These are phyloP conservation scores for Pouteria campechiana DNA, from an alignment of 179 eudicot species.

Conservation along the genomic window DNA sequence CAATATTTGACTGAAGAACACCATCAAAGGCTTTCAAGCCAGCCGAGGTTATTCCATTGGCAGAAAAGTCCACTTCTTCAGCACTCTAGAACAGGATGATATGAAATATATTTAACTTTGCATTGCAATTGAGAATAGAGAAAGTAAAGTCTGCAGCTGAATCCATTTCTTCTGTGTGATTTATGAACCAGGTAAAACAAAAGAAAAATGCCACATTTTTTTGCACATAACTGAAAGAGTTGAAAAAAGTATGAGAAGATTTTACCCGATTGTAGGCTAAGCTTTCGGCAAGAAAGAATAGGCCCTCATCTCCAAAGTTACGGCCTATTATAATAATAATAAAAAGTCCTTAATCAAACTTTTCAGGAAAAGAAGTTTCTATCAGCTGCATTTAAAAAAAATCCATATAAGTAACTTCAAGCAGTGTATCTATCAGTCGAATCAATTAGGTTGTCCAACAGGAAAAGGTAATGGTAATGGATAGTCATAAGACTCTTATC, in stretches of 20 bases:
- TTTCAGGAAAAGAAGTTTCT: too few relatives aligned
- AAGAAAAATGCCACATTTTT: background rate
- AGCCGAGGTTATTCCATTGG: constrained; percentile 77
- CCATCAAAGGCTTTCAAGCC: constrained; percentile 90
- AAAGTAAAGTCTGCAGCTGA: too few relatives aligned
- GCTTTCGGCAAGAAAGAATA: constrained; percentile 84
- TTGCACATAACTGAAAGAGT: background rate
- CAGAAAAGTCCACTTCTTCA: constrained; percentile 88
- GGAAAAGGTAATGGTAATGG: too few relatives aligned
- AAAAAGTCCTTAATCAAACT: too few relatives aligned
- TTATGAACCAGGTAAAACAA: background rate
- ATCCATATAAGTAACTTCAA: too few relatives aligned
- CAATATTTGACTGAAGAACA: constrained; percentile 72
- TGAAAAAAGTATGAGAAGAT: background rate
- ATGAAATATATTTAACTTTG: too few relatives aligned
- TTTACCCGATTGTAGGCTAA: constrained; percentile 84
- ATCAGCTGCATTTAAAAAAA: too few relatives aligned
- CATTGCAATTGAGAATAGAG: too few relatives aligned
- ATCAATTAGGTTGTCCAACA: too few relatives aligned
- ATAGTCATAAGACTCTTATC: too few relatives aligned
- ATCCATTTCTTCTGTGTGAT: too few relatives aligned
- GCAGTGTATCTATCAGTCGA: too few relatives aligned
- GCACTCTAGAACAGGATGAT: constrained; percentile 38
- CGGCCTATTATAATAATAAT: constrained; percentile 38
- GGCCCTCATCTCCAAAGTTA: constrained; percentile 85